Percentiles rank a stretch among this genome's conserved stretches.
Conservation (phyloP, 2,329 filamentous ascomycete genomes). For the Beauveria scarabaeidicola region DNA sequence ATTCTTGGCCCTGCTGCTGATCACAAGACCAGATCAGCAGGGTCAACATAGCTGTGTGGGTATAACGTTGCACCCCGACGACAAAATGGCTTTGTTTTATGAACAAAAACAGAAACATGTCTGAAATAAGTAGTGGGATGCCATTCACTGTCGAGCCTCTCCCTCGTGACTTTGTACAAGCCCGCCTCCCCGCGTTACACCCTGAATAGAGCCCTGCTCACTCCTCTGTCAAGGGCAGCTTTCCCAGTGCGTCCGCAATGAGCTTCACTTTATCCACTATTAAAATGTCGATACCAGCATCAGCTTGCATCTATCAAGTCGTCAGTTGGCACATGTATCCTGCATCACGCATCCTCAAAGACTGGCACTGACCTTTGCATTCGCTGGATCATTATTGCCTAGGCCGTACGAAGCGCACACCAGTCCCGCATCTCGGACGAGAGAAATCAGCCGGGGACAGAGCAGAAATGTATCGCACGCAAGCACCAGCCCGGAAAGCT, state of each 20-base stretch:
- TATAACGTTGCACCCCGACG: neutral
- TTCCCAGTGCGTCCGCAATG: slow-evolving; percentile 6
- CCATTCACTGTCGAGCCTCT: too few species aligned
- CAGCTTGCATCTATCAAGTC: slow-evolving; percentile 10
- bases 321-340: neutral
- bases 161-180: too few species aligned
- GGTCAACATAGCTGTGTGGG: neutral
- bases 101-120: too few species aligned
- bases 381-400: slow-evolving; percentile 20
- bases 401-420: slow-evolving; percentile 26
- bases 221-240: neutral
- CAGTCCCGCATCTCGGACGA: slow-evolving; percentile 25
- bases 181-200: too few species aligned
- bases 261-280: slow-evolving; percentile 14
- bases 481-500: slow-evolving; percentile 28
- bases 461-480: slow-evolving; percentile 27
- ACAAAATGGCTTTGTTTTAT: neutral
- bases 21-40: neutral
- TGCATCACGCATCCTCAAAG: neutral
- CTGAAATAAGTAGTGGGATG: too few species aligned
- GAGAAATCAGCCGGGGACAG: slow-evolving; percentile 26
- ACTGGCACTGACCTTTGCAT: slow-evolving; percentile 11
- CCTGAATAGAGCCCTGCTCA: neutral
- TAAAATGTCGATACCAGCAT: slow-evolving; percentile 13
- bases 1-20: neutral